A percentile compares a stretch with the other conserved stretches of the same genome.
phyloP scores from a whole-genome alignment of 2,329 filamentous ascomycete genomes.

The Aspergillus flavus region DNA sequence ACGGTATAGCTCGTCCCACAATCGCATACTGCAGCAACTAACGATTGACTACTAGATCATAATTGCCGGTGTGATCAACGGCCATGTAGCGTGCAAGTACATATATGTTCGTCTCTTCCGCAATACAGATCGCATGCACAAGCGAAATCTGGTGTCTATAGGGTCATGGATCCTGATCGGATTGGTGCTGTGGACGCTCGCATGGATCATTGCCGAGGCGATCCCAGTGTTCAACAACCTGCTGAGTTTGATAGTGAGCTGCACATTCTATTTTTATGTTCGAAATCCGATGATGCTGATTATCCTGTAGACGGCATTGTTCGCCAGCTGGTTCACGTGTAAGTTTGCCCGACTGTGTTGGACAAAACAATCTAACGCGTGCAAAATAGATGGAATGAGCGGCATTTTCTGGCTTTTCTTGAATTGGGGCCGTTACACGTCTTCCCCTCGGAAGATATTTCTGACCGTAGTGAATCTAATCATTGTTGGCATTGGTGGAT shows the following conservation, averaged over 20 bases:
- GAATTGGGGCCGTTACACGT: conserved; percentile 24
- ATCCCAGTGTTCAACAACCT: conserved; percentile 68
- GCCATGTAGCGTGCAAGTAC: conserved; percentile 64
- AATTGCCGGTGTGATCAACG: conserved; percentile 69
- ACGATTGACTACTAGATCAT: conserved; percentile 49
- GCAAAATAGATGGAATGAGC: conserved; percentile 9
- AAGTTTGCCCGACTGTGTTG: background rate
- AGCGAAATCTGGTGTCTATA: conserved; percentile 51
- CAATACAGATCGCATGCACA: conserved; percentile 55
- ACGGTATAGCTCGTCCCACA: conserved; percentile 10
- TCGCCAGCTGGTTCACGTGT: conserved; percentile 65
- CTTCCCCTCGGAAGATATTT: conserved; percentile 22
- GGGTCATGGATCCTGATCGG: conserved; percentile 60
- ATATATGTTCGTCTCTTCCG: conserved; percentile 65
- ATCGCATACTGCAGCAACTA: background rate
- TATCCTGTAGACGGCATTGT: conserved; percentile 49
- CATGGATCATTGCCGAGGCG: conserved; percentile 66
- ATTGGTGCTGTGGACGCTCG: conserved; percentile 57
- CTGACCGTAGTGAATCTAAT: conserved; percentile 19
- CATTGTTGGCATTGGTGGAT: conserved; percentile 12
- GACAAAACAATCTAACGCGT: background rate
- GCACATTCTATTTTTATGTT: background rate
- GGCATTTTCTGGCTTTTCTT: conserved; percentile 31
- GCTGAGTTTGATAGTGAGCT: conserved; percentile 52
- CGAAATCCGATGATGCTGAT: background rate